These are phyloP conservation scores for Cynanchum wilfordii DNA, from an alignment of 257 asterid species.

Conservation along the genomic window DNA sequence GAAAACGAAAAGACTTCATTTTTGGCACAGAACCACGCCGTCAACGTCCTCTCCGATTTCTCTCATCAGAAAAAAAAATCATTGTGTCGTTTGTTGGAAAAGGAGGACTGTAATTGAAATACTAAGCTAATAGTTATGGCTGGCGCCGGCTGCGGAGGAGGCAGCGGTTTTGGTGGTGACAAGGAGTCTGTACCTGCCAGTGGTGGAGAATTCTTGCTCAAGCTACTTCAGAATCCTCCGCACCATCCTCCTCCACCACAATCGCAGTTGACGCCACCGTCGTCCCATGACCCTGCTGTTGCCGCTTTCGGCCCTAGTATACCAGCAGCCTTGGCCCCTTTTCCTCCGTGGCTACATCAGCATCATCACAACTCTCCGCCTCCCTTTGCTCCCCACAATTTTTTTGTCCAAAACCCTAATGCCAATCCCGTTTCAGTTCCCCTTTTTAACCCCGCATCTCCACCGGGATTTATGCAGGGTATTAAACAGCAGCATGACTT, in stretches of 20 bases:
- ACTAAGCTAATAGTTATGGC: conserved; percentile 23
- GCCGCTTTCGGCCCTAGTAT: conserved; percentile 65
- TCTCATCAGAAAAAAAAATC: background rate
- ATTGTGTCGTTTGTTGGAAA: too few relatives aligned
- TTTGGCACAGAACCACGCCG: background rate
- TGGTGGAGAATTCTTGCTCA: conserved; percentile 83
- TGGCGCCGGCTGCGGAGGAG: conserved; percentile 44
- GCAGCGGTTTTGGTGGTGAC: too few relatives aligned
- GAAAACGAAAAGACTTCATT: background rate
- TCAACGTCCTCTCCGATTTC: background rate
- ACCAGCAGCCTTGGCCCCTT: conserved; percentile 17
- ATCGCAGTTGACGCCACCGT: conserved; percentile 18
- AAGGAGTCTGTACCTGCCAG: conserved; percentile 45
- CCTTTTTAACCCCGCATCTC: conserved; percentile 24
- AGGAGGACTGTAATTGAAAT: background rate
- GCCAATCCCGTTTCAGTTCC: conserved; percentile 11
- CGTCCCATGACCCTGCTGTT: conserved; percentile 74
- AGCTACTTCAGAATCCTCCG: conserved; percentile 51
- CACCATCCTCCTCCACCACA: conserved; percentile 23
- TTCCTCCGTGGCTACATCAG: conserved; percentile 24
- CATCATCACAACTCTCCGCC: conserved; percentile 34
- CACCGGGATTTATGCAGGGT: conserved; percentile 26
- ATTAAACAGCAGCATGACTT: conserved; percentile 25
- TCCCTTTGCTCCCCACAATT: conserved; percentile 47
- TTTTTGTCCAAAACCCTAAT: conserved; percentile 61